phyloP scores from a whole-genome alignment of 2,329 filamentous ascomycete genomes.

The Sordariomycetes sp. region DNA sequence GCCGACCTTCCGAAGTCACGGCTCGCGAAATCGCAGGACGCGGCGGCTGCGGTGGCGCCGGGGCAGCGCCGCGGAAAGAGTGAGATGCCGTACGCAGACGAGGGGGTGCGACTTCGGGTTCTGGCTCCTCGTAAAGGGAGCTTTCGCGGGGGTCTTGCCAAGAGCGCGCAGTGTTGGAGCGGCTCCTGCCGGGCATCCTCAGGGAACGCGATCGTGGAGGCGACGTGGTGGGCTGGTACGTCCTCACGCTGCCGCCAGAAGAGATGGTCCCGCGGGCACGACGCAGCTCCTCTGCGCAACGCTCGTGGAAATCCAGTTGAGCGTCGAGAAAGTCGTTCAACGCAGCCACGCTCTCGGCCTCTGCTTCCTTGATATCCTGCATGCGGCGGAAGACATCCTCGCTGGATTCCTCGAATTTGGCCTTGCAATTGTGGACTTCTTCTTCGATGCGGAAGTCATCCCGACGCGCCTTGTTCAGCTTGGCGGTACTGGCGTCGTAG shows the following conservation, averaged over 20 bases:
- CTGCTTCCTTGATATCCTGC: constrained; percentile 92
- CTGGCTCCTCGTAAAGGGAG: constrained; percentile 22
- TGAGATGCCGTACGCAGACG: constrained; percentile 3
- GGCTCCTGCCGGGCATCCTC: constrained; percentile 22
- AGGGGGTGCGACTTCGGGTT: constrained; percentile 20
- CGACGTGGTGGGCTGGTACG: too few relatives aligned
- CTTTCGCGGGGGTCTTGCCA: constrained; percentile 26
- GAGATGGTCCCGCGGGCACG: constrained; percentile 32
- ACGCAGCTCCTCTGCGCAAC: constrained; percentile 73
- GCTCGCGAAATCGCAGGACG: constrained; percentile 26
- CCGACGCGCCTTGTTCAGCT: constrained; percentile 88
- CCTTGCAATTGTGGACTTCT: constrained; percentile 80
- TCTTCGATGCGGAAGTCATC: constrained; percentile 93
- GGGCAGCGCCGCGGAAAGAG: constrained; percentile 11
- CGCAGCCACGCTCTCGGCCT: constrained; percentile 73
- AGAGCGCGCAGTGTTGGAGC: constrained; percentile 41
- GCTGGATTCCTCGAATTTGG: constrained; percentile 91
- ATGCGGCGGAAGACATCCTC: constrained; percentile 88
- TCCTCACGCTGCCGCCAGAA: background rate
- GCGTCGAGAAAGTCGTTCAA: constrained; percentile 77
- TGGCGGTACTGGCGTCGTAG: constrained; percentile 81
- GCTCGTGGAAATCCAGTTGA: constrained; percentile 85
- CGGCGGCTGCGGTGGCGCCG: constrained; percentile 22
- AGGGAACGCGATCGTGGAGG: constrained; percentile 10
- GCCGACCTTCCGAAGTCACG: constrained; percentile 27